Evolutionary conservation across 2,329 filamentous ascomycete genomes (phyloP).

Genomic region (Boeremia exigua): DNA sequence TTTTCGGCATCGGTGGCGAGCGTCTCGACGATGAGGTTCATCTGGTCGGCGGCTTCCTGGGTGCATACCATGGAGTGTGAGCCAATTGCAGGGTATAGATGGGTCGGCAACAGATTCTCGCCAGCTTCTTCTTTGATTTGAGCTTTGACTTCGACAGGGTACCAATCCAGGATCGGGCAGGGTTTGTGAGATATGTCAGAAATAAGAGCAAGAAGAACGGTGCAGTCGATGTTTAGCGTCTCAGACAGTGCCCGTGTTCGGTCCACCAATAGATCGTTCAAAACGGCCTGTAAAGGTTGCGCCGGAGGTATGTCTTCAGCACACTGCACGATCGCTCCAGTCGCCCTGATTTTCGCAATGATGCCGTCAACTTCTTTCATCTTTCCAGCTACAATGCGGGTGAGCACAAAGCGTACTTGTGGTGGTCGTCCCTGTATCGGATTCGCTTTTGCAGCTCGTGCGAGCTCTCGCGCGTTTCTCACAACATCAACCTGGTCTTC

Average conservation of each 20-base stretch:
- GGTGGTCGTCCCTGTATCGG: conserved; percentile 67
- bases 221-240: conserved; percentile 68
- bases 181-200: conserved; percentile 73
- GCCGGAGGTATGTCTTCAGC: conserved; percentile 34
- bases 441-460: conserved; percentile 62
- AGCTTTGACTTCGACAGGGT: conserved; percentile 65
- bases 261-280: conserved; percentile 48
- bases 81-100: conserved; percentile 68
- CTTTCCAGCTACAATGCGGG: conserved; percentile 61
- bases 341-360: conserved; percentile 61
- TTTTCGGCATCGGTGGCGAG: conserved; percentile 53
- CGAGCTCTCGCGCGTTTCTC: conserved; percentile 64
- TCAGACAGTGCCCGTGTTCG: conserved; percentile 49
- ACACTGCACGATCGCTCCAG: conserved; percentile 51
- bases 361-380: conserved; percentile 63
- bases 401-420: conserved; percentile 65
- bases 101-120: conserved; percentile 64
- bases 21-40: conserved; percentile 55
- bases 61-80: conserved; percentile 68
- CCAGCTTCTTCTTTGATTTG: conserved; percentile 70
- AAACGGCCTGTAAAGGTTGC: conserved; percentile 31
- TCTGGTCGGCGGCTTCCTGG: conserved; percentile 67
- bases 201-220: conserved; percentile 73
- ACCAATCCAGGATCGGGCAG: conserved; percentile 55
- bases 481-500: conserved; percentile 63